A percentile compares a stretch with the other conserved stretches of the same genome.
phyloP scores from a whole-genome alignment of 73 alveolate species.

The Paramecium sexaurelia region DNA sequence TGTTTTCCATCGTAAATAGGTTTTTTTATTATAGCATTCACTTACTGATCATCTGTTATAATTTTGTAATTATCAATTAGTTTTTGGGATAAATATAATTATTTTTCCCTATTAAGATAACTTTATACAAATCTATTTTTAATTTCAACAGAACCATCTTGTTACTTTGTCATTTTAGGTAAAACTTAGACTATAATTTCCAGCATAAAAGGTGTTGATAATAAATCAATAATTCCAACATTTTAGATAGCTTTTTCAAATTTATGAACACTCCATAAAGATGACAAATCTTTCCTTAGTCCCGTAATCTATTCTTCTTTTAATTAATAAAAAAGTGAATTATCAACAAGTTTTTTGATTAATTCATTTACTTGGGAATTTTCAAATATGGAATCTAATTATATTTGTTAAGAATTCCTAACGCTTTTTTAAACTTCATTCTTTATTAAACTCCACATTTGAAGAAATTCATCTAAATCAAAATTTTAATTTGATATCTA shows the following conservation, averaged over 20 bases:
- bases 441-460: not conserved
- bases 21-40: no score
- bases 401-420: not conserved
- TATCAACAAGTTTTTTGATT: no score
- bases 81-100: no score
- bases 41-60: no score
- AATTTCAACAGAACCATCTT: not conserved
- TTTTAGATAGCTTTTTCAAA: not conserved
- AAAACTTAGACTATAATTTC: not conserved
- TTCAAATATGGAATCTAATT: no score
- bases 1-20: no score
- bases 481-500: not conserved
- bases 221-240: not conserved
- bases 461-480: not conserved
- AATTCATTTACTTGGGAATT: no score
- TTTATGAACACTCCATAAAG: not conserved
- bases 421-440: not conserved
- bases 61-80: no score
- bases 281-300: not conserved
- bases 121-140: not conserved
- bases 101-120: not conserved
- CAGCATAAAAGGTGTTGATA: slow-evolving; percentile 1
- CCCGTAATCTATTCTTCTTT: not conserved
- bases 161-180: not conserved
- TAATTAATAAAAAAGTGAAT: no score